Conservation (phyloP, 176 grass and related monocot species). For the Coix lacrymajobi region DNA sequence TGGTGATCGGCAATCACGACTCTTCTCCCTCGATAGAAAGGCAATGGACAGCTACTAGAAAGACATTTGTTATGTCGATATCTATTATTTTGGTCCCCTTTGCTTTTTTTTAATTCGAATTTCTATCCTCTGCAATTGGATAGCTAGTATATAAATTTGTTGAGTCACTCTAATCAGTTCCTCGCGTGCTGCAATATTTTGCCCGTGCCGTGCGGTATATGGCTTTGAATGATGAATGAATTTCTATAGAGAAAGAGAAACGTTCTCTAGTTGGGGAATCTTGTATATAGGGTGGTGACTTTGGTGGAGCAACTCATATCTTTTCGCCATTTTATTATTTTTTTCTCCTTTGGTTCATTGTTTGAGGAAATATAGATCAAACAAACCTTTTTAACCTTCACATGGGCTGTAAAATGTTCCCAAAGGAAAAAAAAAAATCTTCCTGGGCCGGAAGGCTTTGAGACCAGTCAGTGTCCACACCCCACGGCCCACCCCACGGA, state of each 20-base stretch:
- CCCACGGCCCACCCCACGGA: not conserved
- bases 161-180: too few species aligned
- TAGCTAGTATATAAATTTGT: too few species aligned
- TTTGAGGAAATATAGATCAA: not conserved
- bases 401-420: not conserved
- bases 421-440: not conserved
- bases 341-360: not conserved
- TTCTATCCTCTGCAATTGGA: not conserved
- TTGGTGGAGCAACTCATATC: too few species aligned
- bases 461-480: not conserved
- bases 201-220: not conserved
- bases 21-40: conserved; percentile 35
- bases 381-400: not conserved
- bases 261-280: not conserved
- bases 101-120: not conserved
- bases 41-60: not conserved
- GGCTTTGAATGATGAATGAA: not conserved
- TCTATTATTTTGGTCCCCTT: not conserved
- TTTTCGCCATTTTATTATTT: too few species aligned
- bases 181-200: too few species aligned
- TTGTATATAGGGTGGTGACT: not conserved
- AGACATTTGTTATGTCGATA: not conserved
- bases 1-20: conserved; percentile 10
- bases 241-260: not conserved
- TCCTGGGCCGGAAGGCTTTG: not conserved